Base-by-base conservation (phyloP, 768 basidiomycete species). In the Auriculariales sp. region DNA sequence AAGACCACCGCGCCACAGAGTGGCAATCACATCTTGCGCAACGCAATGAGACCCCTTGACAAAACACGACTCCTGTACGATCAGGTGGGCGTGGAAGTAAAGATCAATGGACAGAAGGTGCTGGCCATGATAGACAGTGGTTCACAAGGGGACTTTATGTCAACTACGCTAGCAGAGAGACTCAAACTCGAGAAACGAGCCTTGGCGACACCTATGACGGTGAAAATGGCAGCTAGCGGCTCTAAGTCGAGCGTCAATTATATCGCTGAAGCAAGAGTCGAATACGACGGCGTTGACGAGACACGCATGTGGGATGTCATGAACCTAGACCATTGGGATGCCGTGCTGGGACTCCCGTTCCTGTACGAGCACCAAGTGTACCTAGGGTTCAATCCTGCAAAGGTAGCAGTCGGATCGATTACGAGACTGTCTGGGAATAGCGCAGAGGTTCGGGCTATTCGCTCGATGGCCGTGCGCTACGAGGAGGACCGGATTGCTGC, bases 361-460 rank as follows among this genome's bases (percentile, higher is more conserved):
- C 39, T 44, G 7, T 24, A 24, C 19, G 39, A 44, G 19, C 39
- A 44, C 14, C 17, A 57, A 6, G 56, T 67, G 1, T 52, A 52
- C 1, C 28, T 66, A 1, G 65, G 61, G 0, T 53, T 66, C 12
- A 64, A 64, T 35, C 60, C 60, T 6, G 51, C 55, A 3, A 15
- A 47, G 3, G 55, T 61, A 0, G 42, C 50, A 1, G 33, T 62
- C 24, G 59, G 57, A 2, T 44, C 39, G 5, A 25, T 24, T 7
- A 14, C 22, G 15, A 11, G 14, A 17, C 22, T 22, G 6, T 11
- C 39, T 6, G 5, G 22, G 15, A 44, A 17, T 4, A 9, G 19
- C 11, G 19, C 22, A 6, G 22, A 44, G 6, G 10, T 25, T 14
- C 5, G 3, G 3, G 19, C 5, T 7, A 15, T 44, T 19, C 15